A percentile compares a stretch with the other conserved stretches of the same genome.
phyloP scores from a whole-genome alignment of 306 rosid genomes.

The Heteromeles arbutifolia region DNA sequence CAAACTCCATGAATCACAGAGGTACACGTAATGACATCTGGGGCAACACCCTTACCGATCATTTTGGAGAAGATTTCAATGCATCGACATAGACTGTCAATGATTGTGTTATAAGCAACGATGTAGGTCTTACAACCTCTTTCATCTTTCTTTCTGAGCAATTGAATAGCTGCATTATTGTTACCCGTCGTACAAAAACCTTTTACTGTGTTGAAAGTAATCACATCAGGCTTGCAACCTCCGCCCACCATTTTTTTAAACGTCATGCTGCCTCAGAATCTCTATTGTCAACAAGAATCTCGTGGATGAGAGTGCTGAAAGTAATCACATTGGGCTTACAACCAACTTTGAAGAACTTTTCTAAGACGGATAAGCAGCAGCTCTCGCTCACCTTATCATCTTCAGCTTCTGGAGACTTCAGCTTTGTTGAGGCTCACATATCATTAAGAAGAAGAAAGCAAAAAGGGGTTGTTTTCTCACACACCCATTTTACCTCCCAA shows the following conservation, averaged over 20 bases:
- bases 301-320: slow-evolving; percentile 10
- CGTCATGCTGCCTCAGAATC: not conserved
- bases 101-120: slow-evolving; percentile 16
- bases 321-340: slow-evolving; percentile 4
- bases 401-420: no score
- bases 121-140: not conserved
- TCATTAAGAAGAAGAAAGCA: no score
- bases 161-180: not conserved
- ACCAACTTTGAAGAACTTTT: slow-evolving; percentile 18
- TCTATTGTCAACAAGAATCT: slow-evolving; percentile 16
- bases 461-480: no score
- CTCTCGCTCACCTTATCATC: no score
- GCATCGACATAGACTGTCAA: slow-evolving; percentile 28
- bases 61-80: slow-evolving; percentile 24
- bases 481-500: no score
- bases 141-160: slow-evolving; percentile 14
- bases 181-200: slow-evolving; percentile 25
- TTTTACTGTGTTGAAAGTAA: slow-evolving; percentile 23
- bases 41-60: not conserved
- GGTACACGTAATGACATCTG: no score
- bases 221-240: slow-evolving; percentile 3
- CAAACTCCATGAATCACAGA: no score
- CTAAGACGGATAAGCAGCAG: slow-evolving; percentile 6
- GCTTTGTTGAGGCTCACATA: no score
- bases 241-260: not conserved